These are phyloP conservation scores for Hypoxylon rubiginosum DNA, from an alignment of 2,329 filamentous ascomycete species.

Conservation along the genomic window DNA sequence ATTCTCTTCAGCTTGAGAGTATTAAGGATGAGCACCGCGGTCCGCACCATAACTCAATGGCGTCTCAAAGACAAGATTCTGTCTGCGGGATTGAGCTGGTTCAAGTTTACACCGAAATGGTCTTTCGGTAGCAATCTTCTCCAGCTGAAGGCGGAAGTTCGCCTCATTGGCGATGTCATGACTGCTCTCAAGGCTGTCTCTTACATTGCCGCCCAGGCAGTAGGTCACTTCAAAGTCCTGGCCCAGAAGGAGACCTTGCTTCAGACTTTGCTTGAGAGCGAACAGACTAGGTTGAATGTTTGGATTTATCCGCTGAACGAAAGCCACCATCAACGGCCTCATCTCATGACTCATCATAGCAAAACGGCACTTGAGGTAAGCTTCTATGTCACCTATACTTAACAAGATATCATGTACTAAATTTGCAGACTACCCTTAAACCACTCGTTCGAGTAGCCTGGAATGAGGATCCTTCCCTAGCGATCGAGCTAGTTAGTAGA, in stretches of 20 bases:
- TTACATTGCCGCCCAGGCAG: conserved; percentile 67
- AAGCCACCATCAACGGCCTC: conserved; percentile 57
- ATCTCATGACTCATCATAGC: conserved; percentile 57
- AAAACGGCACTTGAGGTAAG: conserved; percentile 59
- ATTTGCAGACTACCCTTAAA: conserved; percentile 65
- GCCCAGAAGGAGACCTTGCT: conserved; percentile 88
- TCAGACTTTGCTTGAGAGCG: conserved; percentile 82
- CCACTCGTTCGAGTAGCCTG: conserved; percentile 85
- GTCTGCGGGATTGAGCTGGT: conserved; percentile 90
- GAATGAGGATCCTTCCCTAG: conserved; percentile 85
- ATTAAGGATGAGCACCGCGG: conserved; percentile 77
- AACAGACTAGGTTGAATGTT: conserved; percentile 84
- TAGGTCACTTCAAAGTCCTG: conserved; percentile 73
- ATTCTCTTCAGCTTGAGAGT: conserved; percentile 86
- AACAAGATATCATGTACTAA: conserved; percentile 33
- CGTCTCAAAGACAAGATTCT: conserved; percentile 90
- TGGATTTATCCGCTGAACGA: conserved; percentile 89
- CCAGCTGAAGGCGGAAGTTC: conserved; percentile 92
- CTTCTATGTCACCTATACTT: conserved; percentile 12
- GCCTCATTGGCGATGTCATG: conserved; percentile 82
- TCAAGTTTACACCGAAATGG: conserved; percentile 85
- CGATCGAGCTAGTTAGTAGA: conserved; percentile 84
- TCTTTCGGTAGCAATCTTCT: conserved; percentile 95
- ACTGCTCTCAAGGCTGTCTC: conserved; percentile 74
- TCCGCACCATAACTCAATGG: conserved; percentile 76